Base-by-base conservation (phyloP, 306 rosid species). In the Bauhinia variegata region DNA sequence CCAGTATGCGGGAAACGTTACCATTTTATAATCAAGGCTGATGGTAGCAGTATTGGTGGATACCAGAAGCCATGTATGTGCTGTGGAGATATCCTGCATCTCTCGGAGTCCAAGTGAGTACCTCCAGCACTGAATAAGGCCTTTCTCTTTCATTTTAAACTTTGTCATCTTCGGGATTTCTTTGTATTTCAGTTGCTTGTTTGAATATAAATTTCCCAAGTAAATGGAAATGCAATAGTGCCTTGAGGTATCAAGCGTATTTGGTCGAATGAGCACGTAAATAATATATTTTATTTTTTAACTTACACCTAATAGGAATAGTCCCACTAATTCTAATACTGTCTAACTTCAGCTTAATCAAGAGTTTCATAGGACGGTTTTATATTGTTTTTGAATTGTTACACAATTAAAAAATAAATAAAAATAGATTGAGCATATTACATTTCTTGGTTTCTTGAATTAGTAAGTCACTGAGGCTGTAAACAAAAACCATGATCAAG, bases 51-150 rank as follows among this genome's bases (percentile, higher is more conserved):
- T 79, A 88, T 93, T 71, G 97, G 99, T 64, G 97, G 95, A 49
- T 88, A 90, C 83, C 95, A 90, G 67, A 93, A 90, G 80, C 97
- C 99, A 42, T 93, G 99, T 74, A 86, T 90, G 88, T 88, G 93
- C 78, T 93, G 99, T 74, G 99, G 99, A 65, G 97, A 93, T 80
- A 88, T 78, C 68, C 80, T 93, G 83, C 91, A 75, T 70, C 78
- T 93, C 82, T 93, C 95, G 12, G 99, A 93, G 77, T 90, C 99
- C 87, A 90, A 83, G 99, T 93, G 85, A 83, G 97, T 80, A 30
- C 72, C 32, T 64, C 56, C 53, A 32, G 49, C 54, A 10, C 54
- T 60, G 11, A 41, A 14, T 48, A 14, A 23, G 32, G 42, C 11
- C 41, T 50, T 39, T 49, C 3, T 10, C 55, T 43, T 66, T 58